phyloP scores from a whole-genome alignment of 129 eudicot species.

The Smallanthus sonchifolius region DNA sequence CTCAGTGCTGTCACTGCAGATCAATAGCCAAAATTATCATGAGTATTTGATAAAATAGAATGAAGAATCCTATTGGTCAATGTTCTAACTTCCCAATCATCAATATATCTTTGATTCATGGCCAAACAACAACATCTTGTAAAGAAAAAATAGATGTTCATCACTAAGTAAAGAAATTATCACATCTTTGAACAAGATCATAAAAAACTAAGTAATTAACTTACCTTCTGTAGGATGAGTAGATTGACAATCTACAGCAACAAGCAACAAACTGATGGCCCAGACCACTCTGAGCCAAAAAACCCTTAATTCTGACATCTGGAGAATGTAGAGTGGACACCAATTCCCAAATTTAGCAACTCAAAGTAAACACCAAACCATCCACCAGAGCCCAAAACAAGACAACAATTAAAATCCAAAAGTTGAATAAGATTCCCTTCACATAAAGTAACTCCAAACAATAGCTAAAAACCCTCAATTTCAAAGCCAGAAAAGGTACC shows the following conservation, averaged over 20 bases:
- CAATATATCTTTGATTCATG: background rate
- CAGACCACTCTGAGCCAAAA: constrained; percentile 24
- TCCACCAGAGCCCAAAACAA: constrained; percentile 26
- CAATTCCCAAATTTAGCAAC: constrained; percentile 17
- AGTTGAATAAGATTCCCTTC: constrained; percentile 1
- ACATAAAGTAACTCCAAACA: constrained; percentile 14
- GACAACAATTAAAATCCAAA: constrained; percentile 19
- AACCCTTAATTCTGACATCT: constrained; percentile 27
- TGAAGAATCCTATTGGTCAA: background rate
- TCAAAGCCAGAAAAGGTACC: constrained; percentile 15
- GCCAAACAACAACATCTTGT: background rate
- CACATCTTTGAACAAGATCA: constrained; percentile 2
- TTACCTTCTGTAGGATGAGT: constrained; percentile 73
- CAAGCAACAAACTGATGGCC: constrained; percentile 37
- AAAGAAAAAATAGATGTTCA: background rate
- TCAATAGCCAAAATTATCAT: constrained; percentile 7
- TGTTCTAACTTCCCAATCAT: background rate
- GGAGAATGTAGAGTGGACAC: constrained; percentile 24
- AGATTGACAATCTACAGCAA: constrained; percentile 35
- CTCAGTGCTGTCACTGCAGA: constrained; percentile 72
- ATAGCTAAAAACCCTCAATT: background rate
- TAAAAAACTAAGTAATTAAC: background rate
- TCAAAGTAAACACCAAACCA: constrained; percentile 17
- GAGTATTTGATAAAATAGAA: background rate
- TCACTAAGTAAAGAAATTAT: background rate